These are phyloP conservation scores for Benincasa hispida DNA, from an alignment of 306 rosid species.

Conservation along the genomic window DNA sequence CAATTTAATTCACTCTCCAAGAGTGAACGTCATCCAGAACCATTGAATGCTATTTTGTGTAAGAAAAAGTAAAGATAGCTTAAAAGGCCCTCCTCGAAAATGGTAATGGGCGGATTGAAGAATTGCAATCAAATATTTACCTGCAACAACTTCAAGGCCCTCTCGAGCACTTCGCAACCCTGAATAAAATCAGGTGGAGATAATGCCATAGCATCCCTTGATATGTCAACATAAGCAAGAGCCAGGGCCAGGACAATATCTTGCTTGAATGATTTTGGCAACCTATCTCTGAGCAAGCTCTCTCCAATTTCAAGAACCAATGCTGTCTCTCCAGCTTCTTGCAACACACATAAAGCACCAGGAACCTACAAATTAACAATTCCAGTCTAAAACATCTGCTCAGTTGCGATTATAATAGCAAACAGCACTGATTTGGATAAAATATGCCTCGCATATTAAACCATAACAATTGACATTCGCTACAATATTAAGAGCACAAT, in stretches of 20 bases:
- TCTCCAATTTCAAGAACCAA: constrained; percentile 66
- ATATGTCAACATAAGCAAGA: constrained; percentile 73
- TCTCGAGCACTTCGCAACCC: constrained; percentile 83
- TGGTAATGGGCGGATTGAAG: background rate
- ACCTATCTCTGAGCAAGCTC: constrained; percentile 71
- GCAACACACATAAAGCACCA: constrained; percentile 82
- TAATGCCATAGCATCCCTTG: constrained; percentile 87
- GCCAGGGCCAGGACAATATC: constrained; percentile 84
- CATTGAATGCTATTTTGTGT: background rate
- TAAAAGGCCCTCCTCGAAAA: background rate
- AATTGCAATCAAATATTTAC: constrained; percentile 18
- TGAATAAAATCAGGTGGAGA: constrained; percentile 62
- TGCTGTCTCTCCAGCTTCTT: constrained; percentile 80
- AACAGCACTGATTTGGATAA: background rate
- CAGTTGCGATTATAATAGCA: background rate
- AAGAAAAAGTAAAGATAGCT: background rate
- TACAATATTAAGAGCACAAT: background rate
- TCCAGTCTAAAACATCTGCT: background rate
- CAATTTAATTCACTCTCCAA: background rate
- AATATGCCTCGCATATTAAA: background rate
- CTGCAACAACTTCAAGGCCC: constrained; percentile 92
- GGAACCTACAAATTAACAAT: constrained; percentile 57
- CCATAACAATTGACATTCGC: background rate
- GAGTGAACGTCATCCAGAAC: background rate
- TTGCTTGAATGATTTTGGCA: constrained; percentile 84